Conservation (phyloP, 2,329 filamentous ascomycete genomes). For the Xylaria sp. region DNA sequence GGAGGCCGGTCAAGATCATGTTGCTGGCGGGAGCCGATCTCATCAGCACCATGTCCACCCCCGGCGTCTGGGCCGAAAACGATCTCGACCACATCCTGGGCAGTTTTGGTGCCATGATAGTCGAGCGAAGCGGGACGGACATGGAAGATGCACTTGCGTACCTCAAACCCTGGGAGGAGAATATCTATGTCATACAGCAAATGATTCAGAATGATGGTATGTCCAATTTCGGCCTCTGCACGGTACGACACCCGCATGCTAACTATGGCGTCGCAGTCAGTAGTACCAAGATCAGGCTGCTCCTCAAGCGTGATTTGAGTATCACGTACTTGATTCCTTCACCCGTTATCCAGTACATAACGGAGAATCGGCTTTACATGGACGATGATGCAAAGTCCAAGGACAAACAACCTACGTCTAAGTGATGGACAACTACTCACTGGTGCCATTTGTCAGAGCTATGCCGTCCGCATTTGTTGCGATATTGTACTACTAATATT, state of each 20-base stretch:
- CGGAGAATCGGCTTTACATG: slow-evolving; percentile 66
- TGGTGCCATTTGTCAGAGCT: not conserved
- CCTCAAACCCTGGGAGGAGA: slow-evolving; percentile 81
- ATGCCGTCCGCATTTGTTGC: not conserved
- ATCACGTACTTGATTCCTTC: slow-evolving; percentile 78
- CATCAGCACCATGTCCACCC: slow-evolving; percentile 74
- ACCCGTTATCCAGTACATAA: slow-evolving; percentile 69
- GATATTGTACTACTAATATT: slow-evolving; percentile 6
- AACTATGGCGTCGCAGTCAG: slow-evolving; percentile 56
- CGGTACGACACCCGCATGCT: slow-evolving; percentile 1
- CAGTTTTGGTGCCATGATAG: slow-evolving; percentile 78
- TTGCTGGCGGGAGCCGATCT: slow-evolving; percentile 81
- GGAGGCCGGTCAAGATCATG: slow-evolving; percentile 71
- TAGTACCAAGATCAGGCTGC: slow-evolving; percentile 74
- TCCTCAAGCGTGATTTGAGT: slow-evolving; percentile 75
- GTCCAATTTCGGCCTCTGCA: not conserved
- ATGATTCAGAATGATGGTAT: slow-evolving; percentile 76
- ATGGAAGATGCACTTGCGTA: slow-evolving; percentile 86
- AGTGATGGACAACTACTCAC: slow-evolving; percentile 20
- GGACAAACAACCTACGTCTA: slow-evolving; percentile 37
- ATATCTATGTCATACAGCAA: slow-evolving; percentile 86
- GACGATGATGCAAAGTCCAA: slow-evolving; percentile 38
- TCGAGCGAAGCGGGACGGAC: slow-evolving; percentile 88
- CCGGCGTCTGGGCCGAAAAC: slow-evolving; percentile 79
- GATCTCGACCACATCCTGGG: slow-evolving; percentile 90